A percentile compares a stretch with the other conserved stretches of the same genome.
Evolutionary conservation across 2,329 filamentous ascomycete species (phyloP).

Genomic region (Colletotrichum kahawae): DNA sequence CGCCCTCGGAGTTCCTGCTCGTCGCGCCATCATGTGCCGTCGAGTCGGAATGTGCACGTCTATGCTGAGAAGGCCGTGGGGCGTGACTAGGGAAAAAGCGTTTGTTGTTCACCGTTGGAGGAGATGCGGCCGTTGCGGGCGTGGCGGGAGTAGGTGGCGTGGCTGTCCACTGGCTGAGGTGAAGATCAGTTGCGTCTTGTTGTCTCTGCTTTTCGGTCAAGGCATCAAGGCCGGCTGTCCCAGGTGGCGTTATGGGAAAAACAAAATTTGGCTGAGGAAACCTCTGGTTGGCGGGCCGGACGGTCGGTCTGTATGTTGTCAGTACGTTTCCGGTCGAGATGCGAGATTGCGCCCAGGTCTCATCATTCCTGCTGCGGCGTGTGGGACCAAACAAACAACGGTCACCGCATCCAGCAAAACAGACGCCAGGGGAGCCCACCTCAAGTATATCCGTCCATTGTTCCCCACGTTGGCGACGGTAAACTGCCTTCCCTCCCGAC

Average conservation of each 20-base stretch:
- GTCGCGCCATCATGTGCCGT: slow-evolving; percentile 69
- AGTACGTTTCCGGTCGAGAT: slow-evolving; percentile 18
- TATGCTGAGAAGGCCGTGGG: slow-evolving; percentile 43
- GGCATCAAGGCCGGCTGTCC: slow-evolving; percentile 60
- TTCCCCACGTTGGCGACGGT: slow-evolving; percentile 83
- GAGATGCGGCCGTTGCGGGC: slow-evolving; percentile 25
- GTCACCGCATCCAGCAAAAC: background rate
- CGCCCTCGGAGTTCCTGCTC: slow-evolving; percentile 61
- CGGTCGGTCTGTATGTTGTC: slow-evolving; percentile 54
- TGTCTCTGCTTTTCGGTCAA: slow-evolving; percentile 35
- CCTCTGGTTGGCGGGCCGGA: slow-evolving; percentile 65
- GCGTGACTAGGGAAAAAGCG: slow-evolving; percentile 35
- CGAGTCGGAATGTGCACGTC: slow-evolving; percentile 77
- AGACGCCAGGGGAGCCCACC: slow-evolving; percentile 54
- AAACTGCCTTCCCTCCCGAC: slow-evolving; percentile 74
- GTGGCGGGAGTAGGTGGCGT: slow-evolving; percentile 33
- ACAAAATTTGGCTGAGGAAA: slow-evolving; percentile 65
- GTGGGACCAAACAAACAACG: background rate
- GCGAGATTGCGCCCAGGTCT: slow-evolving; percentile 10
- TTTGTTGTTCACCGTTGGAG: slow-evolving; percentile 39
- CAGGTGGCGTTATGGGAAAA: slow-evolving; percentile 66
- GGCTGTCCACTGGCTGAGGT: slow-evolving; percentile 48
- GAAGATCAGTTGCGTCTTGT: slow-evolving; percentile 30
- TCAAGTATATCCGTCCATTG: slow-evolving; percentile 82
- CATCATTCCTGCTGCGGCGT: slow-evolving; percentile 6